phyloP scores from a whole-genome alignment of 768 basidiomycete genomes.

The Boletus bicolor region DNA sequence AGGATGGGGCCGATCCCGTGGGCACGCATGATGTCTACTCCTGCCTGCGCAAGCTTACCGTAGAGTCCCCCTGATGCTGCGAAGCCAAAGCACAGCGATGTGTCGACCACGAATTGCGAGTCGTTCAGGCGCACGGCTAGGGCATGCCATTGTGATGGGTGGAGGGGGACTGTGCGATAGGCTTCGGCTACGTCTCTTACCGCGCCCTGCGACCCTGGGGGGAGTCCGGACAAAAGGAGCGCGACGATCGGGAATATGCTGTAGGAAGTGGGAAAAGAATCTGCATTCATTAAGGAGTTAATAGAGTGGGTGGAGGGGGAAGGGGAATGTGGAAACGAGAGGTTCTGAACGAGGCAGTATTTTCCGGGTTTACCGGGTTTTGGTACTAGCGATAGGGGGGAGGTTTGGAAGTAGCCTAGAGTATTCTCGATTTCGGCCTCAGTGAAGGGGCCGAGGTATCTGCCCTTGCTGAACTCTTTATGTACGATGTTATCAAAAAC shows the following conservation, averaged over 20 bases:
- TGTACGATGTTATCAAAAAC: not conserved
- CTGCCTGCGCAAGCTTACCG: rapidly evolving
- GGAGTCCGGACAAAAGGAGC: rapidly evolving
- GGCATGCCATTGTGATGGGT: no score
- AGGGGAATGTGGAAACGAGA: not conserved
- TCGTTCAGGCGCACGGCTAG: no score
- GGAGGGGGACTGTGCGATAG: not conserved
- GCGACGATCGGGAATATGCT: not conserved
- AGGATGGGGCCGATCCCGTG: not conserved
- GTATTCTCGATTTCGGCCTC: no score
- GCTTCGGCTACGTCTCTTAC: not conserved
- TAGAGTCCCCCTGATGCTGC: rapidly evolving
- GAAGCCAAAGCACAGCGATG: no score
- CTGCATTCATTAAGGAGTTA: not conserved
- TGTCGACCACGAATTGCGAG: no score
- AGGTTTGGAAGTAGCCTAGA: not conserved
- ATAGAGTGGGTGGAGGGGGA: not conserved
- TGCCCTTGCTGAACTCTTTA: not conserved
- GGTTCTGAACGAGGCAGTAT: not conserved
- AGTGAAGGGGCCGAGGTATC: no score
- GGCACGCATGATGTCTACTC: not conserved
- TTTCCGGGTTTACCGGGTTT: not conserved
- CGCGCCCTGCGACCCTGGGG: not conserved
- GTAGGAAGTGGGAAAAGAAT: rapidly evolving
- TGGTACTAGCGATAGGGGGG: not conserved